Evolutionary conservation across 225 moss, liverwort and hornwort genomes (phyloP).

Genomic region (Polytrichum formosum): DNA sequence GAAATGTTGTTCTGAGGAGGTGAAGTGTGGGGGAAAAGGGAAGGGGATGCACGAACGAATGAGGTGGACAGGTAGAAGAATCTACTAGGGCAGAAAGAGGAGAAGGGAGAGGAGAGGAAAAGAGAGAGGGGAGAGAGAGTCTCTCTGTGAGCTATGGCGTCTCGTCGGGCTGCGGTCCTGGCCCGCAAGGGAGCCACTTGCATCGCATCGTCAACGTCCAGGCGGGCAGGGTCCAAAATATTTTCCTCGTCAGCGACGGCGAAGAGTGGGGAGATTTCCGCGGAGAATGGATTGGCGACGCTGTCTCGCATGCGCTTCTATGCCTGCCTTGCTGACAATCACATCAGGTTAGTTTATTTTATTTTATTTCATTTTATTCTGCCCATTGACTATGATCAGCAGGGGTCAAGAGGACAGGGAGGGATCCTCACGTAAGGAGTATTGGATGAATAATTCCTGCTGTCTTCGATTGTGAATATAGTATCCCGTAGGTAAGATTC

Average conservation of each 20-base stretch:
- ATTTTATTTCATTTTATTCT: no score
- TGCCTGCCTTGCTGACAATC: slow-evolving; percentile 10
- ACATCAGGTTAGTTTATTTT: slow-evolving; percentile 17
- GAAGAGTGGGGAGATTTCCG: slow-evolving; percentile 23
- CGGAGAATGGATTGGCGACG: slow-evolving; percentile 18
- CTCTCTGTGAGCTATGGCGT: slow-evolving; percentile 37
- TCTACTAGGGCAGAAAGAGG: neutral
- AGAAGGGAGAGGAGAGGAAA: neutral
- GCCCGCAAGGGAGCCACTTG: slow-evolving; percentile 44
- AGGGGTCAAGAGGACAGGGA: no score
- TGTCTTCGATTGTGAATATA: no score
- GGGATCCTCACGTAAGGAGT: no score
- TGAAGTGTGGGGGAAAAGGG: neutral
- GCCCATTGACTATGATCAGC: no score
- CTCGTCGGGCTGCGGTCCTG: slow-evolving; percentile 51
- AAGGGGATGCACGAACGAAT: slow-evolving; percentile 12
- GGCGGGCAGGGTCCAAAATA: slow-evolving; percentile 12
- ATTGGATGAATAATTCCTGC: no score
- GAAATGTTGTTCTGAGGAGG: no score
- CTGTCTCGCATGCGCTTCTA: slow-evolving; percentile 13
- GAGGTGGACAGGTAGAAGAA: slow-evolving; percentile 7
- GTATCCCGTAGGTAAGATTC: no score
- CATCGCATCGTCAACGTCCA: slow-evolving; percentile 25
- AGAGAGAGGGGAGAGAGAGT: neutral
- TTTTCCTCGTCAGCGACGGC: slow-evolving; percentile 20